Evolutionary conservation across 2,329 filamentous ascomycete species (phyloP).

Genomic region (Phialemoniopsis sp.): DNA sequence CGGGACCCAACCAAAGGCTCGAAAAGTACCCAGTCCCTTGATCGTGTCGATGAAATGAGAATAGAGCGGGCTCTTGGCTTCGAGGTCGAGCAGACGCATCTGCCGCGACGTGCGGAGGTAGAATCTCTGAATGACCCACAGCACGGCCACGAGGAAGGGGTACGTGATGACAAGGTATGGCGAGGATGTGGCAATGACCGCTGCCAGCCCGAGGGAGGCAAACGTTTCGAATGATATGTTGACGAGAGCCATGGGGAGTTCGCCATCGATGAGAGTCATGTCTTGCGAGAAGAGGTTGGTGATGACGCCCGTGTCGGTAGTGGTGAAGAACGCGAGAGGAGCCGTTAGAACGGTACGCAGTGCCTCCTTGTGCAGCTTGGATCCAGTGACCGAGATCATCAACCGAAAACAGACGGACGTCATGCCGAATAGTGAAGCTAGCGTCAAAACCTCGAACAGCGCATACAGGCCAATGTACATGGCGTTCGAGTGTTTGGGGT

Average conservation of each 20-base stretch:
- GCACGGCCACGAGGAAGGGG: slow-evolving; percentile 37
- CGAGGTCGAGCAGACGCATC: slow-evolving; percentile 55
- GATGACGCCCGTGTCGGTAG: slow-evolving; percentile 26
- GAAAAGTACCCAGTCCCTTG: slow-evolving; percentile 49
- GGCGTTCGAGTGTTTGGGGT: slow-evolving; percentile 2
- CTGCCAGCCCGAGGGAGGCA: slow-evolving; percentile 16
- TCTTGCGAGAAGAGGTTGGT: slow-evolving; percentile 38
- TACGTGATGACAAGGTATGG: slow-evolving; percentile 33
- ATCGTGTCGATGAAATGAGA: slow-evolving; percentile 52
- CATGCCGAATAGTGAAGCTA: slow-evolving; percentile 13
- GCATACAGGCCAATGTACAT: slow-evolving; percentile 9
- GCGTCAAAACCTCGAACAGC: slow-evolving; percentile 13
- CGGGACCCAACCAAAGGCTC: slow-evolving; percentile 49
- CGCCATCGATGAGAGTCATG: slow-evolving; percentile 31
- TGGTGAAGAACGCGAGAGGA: slow-evolving; percentile 26
- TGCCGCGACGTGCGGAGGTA: slow-evolving; percentile 59
- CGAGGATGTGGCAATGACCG: slow-evolving; percentile 20
- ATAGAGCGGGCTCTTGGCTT: slow-evolving; percentile 56
- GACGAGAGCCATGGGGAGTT: slow-evolving; percentile 25
- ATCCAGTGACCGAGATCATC: slow-evolving; percentile 8
- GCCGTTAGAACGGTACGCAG: slow-evolving; percentile 18
- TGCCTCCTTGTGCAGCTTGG: no score
- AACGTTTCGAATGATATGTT: slow-evolving; percentile 16
- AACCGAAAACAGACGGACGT: slow-evolving; percentile 11
- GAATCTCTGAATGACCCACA: slow-evolving; percentile 50